Evolutionary conservation across 2,329 filamentous ascomycete genomes (phyloP).

Genomic region (Penicillium oxalicum): DNA sequence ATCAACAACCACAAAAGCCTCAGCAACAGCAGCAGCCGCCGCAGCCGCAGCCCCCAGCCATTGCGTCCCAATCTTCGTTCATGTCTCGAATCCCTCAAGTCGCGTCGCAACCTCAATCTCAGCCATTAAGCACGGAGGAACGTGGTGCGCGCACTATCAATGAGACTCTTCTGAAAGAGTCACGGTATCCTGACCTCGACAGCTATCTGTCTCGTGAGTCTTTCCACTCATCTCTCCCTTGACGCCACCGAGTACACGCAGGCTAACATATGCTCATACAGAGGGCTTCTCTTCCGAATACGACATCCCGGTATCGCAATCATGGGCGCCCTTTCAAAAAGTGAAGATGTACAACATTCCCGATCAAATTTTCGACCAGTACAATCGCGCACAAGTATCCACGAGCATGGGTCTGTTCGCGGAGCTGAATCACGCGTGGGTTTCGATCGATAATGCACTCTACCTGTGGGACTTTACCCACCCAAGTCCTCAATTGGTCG

Average conservation of each 20-base stretch:
- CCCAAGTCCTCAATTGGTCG: constrained; percentile 83
- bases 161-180: constrained; percentile 66
- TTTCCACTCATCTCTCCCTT: background rate
- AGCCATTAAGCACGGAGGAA: constrained; percentile 61
- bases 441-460: constrained; percentile 88
- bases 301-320: constrained; percentile 61
- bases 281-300: constrained; percentile 90
- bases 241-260: background rate
- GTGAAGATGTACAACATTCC: constrained; percentile 83
- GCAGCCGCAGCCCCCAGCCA: constrained; percentile 4
- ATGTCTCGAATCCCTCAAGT: constrained; percentile 33
- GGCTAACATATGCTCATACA: constrained; percentile 31
- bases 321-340: constrained; percentile 87
- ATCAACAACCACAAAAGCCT: constrained; percentile 3
- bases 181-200: constrained; percentile 81
- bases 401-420: constrained; percentile 96
- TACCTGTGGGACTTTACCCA: constrained; percentile 98
- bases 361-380: constrained; percentile 85
- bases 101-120: constrained; percentile 42
- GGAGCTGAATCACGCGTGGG: constrained; percentile 91
- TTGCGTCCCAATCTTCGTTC: constrained; percentile 22
- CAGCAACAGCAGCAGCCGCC: background rate
- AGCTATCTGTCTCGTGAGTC: constrained; percentile 78
- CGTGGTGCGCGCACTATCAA: constrained; percentile 82
- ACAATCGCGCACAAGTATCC: constrained; percentile 77